Evolutionary conservation across 1,139 yeast genomes (phyloP), one percentile per base, ranked within the genome.

Genomic region (Torulaspora globosa): DNA sequence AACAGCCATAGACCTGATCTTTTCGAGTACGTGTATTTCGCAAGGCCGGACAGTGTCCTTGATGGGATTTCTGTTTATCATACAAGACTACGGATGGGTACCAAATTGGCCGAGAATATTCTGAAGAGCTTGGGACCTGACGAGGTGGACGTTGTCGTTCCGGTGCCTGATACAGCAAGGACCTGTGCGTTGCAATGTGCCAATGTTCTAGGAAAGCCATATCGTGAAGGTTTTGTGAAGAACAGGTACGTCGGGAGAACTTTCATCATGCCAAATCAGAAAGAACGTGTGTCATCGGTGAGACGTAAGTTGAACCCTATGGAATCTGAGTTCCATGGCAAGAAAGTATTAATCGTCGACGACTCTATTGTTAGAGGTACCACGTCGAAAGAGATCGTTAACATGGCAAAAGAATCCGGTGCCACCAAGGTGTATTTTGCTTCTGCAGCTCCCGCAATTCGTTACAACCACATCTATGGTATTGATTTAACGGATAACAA

Each of bases 351-450:
- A 55, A 76, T 92, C 50, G 97, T 92, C 39, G 98, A 92, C 69
- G 98, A 92, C 68, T 89, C 97, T 27, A 90, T 92, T 58, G 98
- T 92, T 16, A 81, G 98, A 67, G 98, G 98, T 53, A 92, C 98
- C 28, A 92, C 98, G 1, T 89, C 97, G 5, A 85, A 81, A 67
- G 98, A 92, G 70, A 92, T 92, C 58, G 95, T 94, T 26, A 86
- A 82, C 58, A 92, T 92, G 98, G 98, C 98, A 11, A 80, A 86
- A 60, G 98, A 92, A 68, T 96, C 97, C 3, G 98, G 98, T 46
- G 98, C 98, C 34, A 81, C 79, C 51, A 82, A 81, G 56, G 98
- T 92, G 14, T 92, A 80, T 66, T 85, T 94, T 68, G 98, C 98
- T 0, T 86, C 96, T 16, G 94, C 97, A 65, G 96, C 98, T 21